Percentiles rank a stretch among this genome's conserved stretches.
Conservation (phyloP, 1,284 basidiomycete genomes). For the Rhodotorula sp. region DNA sequence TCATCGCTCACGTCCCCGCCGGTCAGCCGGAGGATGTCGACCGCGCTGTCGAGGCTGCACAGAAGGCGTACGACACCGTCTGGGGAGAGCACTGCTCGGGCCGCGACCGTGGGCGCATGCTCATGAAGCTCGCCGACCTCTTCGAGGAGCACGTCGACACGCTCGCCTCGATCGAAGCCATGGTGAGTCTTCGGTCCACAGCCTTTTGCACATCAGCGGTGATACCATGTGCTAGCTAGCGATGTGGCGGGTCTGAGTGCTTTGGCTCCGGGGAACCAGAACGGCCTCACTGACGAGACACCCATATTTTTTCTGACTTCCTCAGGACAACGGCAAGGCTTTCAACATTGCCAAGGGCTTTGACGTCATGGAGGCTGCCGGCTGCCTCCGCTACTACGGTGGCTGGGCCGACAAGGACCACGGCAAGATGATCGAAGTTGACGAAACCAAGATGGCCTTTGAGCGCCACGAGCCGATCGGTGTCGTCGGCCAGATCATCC, state of each 20-base stretch:
- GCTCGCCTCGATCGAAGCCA: slow-evolving; percentile 72
- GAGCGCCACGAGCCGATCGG: slow-evolving; percentile 91
- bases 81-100: slow-evolving; percentile 78
- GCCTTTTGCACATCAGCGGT: too few species aligned
- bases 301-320: slow-evolving; percentile 45
- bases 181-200: background rate
- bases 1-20: slow-evolving; percentile 66
- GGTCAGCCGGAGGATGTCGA: slow-evolving; percentile 52
- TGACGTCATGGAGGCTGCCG: slow-evolving; percentile 70
- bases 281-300: background rate
- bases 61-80: slow-evolving; percentile 67
- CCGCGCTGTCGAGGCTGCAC: slow-evolving; percentile 63
- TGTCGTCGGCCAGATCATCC: slow-evolving; percentile 80
- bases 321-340: slow-evolving; percentile 72
- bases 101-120: slow-evolving; percentile 58
- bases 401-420: slow-evolving; percentile 70
- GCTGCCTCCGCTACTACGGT: slow-evolving; percentile 66
- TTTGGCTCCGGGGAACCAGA: too few species aligned
- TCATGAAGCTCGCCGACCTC: slow-evolving; percentile 72
- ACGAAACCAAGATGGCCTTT: slow-evolving; percentile 69
- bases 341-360: slow-evolving; percentile 66
- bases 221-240: too few species aligned
- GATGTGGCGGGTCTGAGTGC: too few species aligned
- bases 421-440: slow-evolving; percentile 75
- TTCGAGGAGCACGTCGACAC: slow-evolving; percentile 71